Conservation (phyloP, 1,284 basidiomycete species). For the Fomitopsis schrenkii region DNA sequence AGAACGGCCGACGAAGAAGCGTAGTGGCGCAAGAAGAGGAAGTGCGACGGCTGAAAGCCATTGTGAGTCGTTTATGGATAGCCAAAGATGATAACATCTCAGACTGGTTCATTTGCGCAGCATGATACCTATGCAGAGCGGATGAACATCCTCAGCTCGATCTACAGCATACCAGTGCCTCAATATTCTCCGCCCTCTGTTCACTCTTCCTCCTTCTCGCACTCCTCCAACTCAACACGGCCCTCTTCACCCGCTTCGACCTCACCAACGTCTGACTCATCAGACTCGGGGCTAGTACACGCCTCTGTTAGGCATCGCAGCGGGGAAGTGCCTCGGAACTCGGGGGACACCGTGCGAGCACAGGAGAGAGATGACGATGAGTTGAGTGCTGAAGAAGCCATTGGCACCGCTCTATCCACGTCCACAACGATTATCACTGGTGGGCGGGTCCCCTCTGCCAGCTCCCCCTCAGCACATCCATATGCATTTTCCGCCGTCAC, state of each 20-base stretch:
- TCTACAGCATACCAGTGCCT: constrained; percentile 76
- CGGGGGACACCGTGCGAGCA: constrained; percentile 24
- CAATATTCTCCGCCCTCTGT: constrained; percentile 56
- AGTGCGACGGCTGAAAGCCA: constrained; percentile 73
- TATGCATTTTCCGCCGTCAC: constrained; percentile 21
- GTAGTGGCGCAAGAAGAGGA: constrained; percentile 84
- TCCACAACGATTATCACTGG: constrained; percentile 28
- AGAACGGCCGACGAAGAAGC: constrained; percentile 63
- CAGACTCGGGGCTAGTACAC: constrained; percentile 39
- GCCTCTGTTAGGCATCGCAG: constrained; percentile 25
- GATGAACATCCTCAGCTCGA: constrained; percentile 83
- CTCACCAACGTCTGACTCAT: constrained; percentile 50
- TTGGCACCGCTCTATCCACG: constrained; percentile 42
- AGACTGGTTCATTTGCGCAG: constrained; percentile 33
- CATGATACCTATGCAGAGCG: constrained; percentile 86
- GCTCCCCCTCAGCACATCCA: constrained; percentile 17
- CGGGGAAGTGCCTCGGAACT: constrained; percentile 29
- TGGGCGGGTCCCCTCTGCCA: neutral
- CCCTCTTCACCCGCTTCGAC: constrained; percentile 46
- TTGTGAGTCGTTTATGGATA: constrained; percentile 48
- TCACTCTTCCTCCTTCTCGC: constrained; percentile 41
- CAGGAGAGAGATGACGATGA: constrained; percentile 23
- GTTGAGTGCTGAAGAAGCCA: constrained; percentile 39
- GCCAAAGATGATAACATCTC: constrained; percentile 1
- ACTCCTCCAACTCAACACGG: constrained; percentile 49